Evolutionary conservation across 176 grass and related monocot genomes (phyloP).

Genomic region (Oryza nivara): DNA sequence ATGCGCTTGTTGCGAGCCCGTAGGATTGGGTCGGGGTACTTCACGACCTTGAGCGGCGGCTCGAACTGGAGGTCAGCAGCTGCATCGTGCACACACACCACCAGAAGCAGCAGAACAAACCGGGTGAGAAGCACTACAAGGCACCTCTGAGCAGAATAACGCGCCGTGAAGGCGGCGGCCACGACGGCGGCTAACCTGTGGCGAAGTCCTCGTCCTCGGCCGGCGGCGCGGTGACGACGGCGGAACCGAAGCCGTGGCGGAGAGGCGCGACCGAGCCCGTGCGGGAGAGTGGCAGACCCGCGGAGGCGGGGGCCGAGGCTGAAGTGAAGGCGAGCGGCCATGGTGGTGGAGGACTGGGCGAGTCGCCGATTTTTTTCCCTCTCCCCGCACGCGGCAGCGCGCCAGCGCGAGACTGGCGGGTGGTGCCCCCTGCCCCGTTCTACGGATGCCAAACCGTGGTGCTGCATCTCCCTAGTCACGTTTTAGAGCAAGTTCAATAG

Average conservation of each 20-base stretch:
- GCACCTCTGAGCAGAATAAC: not conserved
- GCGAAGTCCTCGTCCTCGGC: slow-evolving; percentile 62
- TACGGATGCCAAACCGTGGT: too few species aligned
- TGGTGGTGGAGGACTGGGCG: too few species aligned
- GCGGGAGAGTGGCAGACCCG: not conserved
- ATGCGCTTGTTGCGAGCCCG: slow-evolving; percentile 85
- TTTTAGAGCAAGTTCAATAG: too few species aligned
- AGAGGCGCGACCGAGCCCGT: slow-evolving; percentile 38
- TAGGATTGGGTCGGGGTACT: slow-evolving; percentile 82
- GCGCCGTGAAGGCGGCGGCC: not conserved
- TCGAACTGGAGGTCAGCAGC: slow-evolving; percentile 84
- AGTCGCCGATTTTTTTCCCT: too few species aligned
- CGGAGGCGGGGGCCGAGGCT: too few species aligned
- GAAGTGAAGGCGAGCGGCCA: too few species aligned
- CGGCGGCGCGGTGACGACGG: slow-evolving; percentile 12
- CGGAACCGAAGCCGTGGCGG: slow-evolving; percentile 49
- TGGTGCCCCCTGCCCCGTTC: too few species aligned
- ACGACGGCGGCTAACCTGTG: slow-evolving; percentile 46
- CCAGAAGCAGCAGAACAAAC: not conserved
- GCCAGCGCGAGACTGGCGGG: too few species aligned
- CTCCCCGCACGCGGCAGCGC: too few species aligned
- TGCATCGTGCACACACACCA: slow-evolving; percentile 30
- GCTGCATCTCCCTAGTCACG: too few species aligned
- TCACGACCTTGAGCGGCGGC: slow-evolving; percentile 72
- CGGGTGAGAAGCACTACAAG: not conserved